phyloP scores from a whole-genome alignment of 176 grass and related monocot species.

The Neostapfia colusana region DNA sequence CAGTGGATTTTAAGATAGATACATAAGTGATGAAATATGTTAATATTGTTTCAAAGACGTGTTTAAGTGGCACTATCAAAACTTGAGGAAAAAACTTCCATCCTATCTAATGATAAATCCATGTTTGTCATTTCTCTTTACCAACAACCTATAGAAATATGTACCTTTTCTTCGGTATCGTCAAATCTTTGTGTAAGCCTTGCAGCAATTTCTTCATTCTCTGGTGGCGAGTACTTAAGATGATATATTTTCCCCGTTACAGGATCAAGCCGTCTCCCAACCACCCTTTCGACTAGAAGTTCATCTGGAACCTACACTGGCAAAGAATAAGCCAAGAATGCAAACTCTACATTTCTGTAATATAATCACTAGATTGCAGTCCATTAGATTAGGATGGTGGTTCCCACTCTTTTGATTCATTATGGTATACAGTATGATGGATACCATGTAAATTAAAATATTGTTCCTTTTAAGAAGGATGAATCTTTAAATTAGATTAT shows the following conservation, averaged over 20 bases:
- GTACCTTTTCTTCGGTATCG: constrained; percentile 99
- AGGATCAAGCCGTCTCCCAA: constrained; percentile 88
- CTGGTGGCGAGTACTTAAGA: constrained; percentile 89
- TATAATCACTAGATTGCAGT: constrained; percentile 12
- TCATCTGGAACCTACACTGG: constrained; percentile 71
- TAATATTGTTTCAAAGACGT: neutral
- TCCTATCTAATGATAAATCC: constrained; percentile 6
- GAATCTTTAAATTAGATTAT: neutral
- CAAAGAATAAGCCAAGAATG: constrained; percentile 22
- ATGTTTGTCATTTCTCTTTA: no score
- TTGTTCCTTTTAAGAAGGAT: neutral
- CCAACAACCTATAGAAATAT: constrained; percentile 6
- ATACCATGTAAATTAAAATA: neutral
- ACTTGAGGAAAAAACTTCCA: constrained; percentile 1
- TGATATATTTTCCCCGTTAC: constrained; percentile 96
- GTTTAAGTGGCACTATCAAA: neutral
- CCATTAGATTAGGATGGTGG: neutral
- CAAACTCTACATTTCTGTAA: neutral
- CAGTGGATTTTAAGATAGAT: neutral
- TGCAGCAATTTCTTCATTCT: constrained; percentile 89
- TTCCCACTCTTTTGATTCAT: neutral
- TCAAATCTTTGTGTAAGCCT: constrained; percentile 94
- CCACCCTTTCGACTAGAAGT: constrained; percentile 85
- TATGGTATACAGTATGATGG: neutral
- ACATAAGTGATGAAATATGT: constrained; percentile 2